Evolutionary conservation across 169 alveolate genomes (phyloP).

Genomic region (Plasmodium fragile): DNA sequence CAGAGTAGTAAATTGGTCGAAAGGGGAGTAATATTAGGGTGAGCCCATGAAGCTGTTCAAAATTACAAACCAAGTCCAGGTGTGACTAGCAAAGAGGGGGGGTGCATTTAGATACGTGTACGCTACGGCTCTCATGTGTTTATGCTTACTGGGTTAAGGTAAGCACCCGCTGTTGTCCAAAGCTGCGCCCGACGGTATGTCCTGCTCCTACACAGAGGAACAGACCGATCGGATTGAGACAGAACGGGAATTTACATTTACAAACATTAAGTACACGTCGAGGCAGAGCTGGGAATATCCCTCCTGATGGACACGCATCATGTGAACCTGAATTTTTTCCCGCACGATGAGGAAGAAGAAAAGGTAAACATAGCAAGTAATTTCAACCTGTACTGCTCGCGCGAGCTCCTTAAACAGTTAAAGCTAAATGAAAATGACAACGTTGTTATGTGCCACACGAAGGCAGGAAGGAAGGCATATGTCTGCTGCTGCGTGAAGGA

Average conservation of each 20-base stretch:
- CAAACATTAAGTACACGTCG: background rate
- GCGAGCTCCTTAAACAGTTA: constrained; percentile 26
- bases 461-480: background rate
- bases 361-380: constrained; percentile 32
- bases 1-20: background rate
- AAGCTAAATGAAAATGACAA: constrained; percentile 29
- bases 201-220: background rate
- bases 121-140: too few relatives aligned
- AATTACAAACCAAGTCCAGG: background rate
- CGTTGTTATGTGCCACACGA: constrained; percentile 36
- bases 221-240: background rate
- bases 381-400: constrained; percentile 50
- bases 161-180: background rate
- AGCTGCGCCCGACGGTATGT: background rate
- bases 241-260: background rate
- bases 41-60: background rate
- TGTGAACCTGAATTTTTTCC: constrained; percentile 58
- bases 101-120: too few relatives aligned
- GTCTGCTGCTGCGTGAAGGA: constrained; percentile 56
- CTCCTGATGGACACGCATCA: background rate
- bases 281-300: background rate
- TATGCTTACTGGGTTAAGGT: background rate
- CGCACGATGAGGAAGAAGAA: constrained; percentile 49
- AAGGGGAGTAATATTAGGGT: background rate
- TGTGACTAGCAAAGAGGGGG: background rate